Conservation (phyloP, 805 yeast species). For the Schwanniomyces sp. region DNA sequence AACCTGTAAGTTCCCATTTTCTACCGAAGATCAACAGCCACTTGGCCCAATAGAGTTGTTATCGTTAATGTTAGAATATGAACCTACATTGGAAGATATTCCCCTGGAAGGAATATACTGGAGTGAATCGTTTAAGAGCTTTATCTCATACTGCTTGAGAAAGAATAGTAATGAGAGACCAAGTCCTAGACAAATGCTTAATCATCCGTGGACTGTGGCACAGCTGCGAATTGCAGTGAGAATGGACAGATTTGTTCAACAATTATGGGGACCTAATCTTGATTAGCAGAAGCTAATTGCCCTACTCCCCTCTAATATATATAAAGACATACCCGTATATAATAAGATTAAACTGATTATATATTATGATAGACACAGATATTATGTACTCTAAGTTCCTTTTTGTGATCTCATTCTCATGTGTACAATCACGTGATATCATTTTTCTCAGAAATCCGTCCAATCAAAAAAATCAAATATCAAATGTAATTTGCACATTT, state of each 20-base stretch:
- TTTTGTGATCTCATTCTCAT: neutral
- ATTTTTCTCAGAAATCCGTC: slow-evolving; percentile 1
- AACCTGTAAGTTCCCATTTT: slow-evolving; percentile 83
- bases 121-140: slow-evolving; percentile 81
- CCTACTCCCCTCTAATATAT: neutral
- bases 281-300: neutral
- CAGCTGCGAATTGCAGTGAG: slow-evolving; percentile 71
- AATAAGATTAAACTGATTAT: neutral
- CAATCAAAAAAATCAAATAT: slow-evolving; percentile 2
- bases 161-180: slow-evolving; percentile 83
- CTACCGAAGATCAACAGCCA: slow-evolving; percentile 26
- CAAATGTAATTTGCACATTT: neutral
- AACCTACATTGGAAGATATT: slow-evolving; percentile 78
- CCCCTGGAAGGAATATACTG: slow-evolving; percentile 74
- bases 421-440: neutral
- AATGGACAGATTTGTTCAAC: slow-evolving; percentile 82
- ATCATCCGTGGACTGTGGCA: slow-evolving; percentile 89
- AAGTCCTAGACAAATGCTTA: slow-evolving; percentile 88
- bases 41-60: slow-evolving; percentile 80
- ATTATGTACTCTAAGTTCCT: too few species aligned
- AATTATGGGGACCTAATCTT: slow-evolving; percentile 55
- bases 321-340: neutral
- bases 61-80: slow-evolving; percentile 74
- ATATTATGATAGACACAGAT: neutral
- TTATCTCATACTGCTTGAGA: slow-evolving; percentile 74